A percentile compares a stretch with the other conserved stretches of the same genome.
Evolutionary conservation across 805 yeast species (phyloP).

Genomic region (Barnettozyma salicaria): DNA sequence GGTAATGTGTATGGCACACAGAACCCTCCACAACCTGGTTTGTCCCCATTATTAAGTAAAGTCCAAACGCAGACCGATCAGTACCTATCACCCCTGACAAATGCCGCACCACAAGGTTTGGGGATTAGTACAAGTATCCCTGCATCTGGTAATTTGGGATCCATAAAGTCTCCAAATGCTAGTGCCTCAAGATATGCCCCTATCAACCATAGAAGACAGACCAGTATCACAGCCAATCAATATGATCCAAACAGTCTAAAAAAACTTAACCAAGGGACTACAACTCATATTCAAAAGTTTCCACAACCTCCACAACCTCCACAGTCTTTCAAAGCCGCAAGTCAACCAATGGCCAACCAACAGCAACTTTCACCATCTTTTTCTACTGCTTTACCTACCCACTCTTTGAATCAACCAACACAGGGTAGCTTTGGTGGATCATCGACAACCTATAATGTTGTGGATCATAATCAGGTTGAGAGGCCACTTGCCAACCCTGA

Average conservation of each 20-base stretch:
- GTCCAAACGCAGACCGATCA: constrained; percentile 1
- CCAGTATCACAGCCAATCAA: constrained; percentile 25
- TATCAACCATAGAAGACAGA: constrained; percentile 26
- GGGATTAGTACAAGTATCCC: not conserved
- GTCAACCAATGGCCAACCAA: not conserved
- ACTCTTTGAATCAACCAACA: not conserved
- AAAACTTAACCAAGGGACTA: too few species aligned
- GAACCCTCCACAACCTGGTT: constrained; percentile 7
- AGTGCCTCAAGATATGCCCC: constrained; percentile 36
- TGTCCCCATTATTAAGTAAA: constrained; percentile 11
- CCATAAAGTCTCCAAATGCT: constrained; percentile 17
- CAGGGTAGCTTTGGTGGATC: too few species aligned
- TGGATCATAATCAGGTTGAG: not conserved
- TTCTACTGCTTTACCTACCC: too few species aligned
- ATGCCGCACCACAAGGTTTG: not conserved
- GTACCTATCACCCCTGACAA: not conserved
- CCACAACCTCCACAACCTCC: constrained; percentile 3
- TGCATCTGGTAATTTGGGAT: not conserved
- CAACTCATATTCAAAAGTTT: not conserved
- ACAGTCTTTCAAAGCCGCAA: not conserved
- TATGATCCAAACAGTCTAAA: constrained; percentile 25
- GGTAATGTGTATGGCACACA: constrained; percentile 9
- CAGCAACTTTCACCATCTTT: constrained; percentile 3
- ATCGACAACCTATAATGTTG: too few species aligned
- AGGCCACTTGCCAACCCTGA: constrained; percentile 43